Percentiles rank a stretch among this genome's conserved stretches.
Conservation (phyloP, 805 yeast genomes). For the Myxozyma vanderwaltii region DNA sequence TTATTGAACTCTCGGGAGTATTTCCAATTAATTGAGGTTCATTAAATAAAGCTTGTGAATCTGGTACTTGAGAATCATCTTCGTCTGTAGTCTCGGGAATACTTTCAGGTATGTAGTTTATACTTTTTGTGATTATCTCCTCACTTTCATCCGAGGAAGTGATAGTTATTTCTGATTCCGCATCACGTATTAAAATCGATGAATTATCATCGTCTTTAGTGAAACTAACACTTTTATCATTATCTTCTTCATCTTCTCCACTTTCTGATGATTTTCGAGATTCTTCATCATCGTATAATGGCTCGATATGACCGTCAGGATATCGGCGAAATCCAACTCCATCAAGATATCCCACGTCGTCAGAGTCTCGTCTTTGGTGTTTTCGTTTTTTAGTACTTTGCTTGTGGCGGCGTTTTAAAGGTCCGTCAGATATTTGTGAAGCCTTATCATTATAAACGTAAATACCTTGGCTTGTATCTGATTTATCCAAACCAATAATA, state of each 20-base stretch:
- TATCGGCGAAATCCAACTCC: background rate
- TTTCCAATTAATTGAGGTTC: too few relatives aligned
- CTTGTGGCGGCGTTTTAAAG: background rate
- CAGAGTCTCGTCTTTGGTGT: background rate
- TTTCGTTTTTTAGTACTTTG: background rate
- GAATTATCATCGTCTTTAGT: background rate
- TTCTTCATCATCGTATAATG: background rate
- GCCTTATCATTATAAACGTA: too few relatives aligned
- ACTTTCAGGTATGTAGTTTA: background rate
- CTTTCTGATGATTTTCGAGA: background rate
- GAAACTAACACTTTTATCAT: background rate
- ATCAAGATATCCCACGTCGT: background rate
- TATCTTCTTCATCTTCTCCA: background rate
- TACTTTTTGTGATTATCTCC: background rate
- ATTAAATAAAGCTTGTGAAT: background rate
- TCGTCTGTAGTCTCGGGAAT: slow-evolving; percentile 7
- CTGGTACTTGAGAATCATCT: background rate
- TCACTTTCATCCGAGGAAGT: background rate
- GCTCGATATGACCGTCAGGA: background rate
- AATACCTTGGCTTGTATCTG: too few relatives aligned
- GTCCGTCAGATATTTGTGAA: background rate
- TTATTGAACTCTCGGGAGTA: too few relatives aligned
- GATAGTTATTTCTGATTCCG: background rate
- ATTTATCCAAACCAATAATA: too few relatives aligned
- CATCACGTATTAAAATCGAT: background rate